phyloP scores from a whole-genome alignment of 2,329 filamentous ascomycete species.

The Fusarium nanum region DNA sequence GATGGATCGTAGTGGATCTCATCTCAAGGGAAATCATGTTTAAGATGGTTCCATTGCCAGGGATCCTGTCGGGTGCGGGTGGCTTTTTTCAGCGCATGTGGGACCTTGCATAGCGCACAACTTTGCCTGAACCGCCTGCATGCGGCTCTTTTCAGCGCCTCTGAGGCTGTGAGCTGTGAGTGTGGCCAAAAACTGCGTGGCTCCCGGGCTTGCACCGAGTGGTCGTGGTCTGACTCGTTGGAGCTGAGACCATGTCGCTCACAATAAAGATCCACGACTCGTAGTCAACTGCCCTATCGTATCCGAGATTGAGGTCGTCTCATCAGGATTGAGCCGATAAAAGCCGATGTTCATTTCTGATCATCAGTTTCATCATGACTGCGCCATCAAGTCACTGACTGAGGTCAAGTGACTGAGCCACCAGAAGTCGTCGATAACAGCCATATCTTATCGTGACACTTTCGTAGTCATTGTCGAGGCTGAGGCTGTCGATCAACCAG shows the following conservation, averaged over 20 bases:
- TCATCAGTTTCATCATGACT: constrained; percentile 22
- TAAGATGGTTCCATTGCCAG: constrained; percentile 32
- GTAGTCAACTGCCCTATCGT: constrained; percentile 11
- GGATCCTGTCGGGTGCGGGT: constrained; percentile 4
- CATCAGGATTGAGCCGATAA: constrained; percentile 23
- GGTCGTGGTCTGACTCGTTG: constrained; percentile 22
- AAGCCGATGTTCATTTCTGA: constrained; percentile 20
- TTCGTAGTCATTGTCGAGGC: constrained; percentile 2
- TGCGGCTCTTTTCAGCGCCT: constrained; percentile 35
- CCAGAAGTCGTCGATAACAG: not conserved
- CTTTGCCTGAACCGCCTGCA: constrained; percentile 36
- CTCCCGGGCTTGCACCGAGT: not conserved
- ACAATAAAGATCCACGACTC: constrained; percentile 29
- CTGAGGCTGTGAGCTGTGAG: constrained; percentile 5
- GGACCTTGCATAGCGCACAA: constrained; percentile 33
- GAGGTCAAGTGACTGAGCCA: constrained; percentile 1
- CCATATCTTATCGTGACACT: constrained; percentile 28
- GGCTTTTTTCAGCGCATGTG: constrained; percentile 14
- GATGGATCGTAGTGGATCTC: constrained; percentile 44
- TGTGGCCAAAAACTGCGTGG: constrained; percentile 1
- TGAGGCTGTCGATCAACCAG: constrained; percentile 16
- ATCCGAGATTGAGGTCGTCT: not conserved
- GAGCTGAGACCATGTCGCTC: constrained; percentile 25
- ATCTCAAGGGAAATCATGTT: constrained; percentile 38
- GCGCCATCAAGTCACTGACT: constrained; percentile 1